These are phyloP conservation scores for Chimonanthus salicifolius DNA, from an alignment of 164 flowering plant species.

Conservation along the genomic window DNA sequence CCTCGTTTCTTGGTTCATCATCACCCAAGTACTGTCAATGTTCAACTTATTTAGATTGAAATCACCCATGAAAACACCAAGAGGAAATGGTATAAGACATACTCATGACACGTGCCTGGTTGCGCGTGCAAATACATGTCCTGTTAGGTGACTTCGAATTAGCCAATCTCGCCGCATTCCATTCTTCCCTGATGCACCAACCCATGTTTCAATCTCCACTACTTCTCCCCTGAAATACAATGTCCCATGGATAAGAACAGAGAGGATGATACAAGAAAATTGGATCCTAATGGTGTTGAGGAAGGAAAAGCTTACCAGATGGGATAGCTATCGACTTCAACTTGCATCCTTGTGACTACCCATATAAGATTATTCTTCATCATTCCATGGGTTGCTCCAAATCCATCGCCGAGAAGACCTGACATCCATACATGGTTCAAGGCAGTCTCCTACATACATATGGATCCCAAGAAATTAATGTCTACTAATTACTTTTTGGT, in stretches of 20 bases:
- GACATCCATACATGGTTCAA: conserved; percentile 58
- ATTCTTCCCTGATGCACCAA: conserved; percentile 56
- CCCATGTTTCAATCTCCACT: conserved; percentile 63
- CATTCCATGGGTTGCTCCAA: conserved; percentile 61
- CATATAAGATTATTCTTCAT: conserved; percentile 47
- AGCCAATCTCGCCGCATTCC: conserved; percentile 61
- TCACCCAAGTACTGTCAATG: conserved; percentile 69
- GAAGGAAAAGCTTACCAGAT: conserved; percentile 31
- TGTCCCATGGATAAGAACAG: neutral
- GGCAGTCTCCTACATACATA: conserved; percentile 50
- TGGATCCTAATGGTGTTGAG: neutral
- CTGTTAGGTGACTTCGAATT: conserved; percentile 39
- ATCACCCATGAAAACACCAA: neutral
- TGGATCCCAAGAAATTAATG: neutral
- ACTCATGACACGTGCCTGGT: conserved; percentile 31
- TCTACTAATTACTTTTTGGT: too few species aligned
- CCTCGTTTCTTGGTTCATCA: conserved; percentile 74
- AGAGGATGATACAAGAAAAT: neutral
- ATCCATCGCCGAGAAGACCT: conserved; percentile 49
- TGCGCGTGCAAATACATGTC: conserved; percentile 42
- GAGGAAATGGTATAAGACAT: neutral
- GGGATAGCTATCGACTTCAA: conserved; percentile 45
- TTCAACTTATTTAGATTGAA: conserved; percentile 1
- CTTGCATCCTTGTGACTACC: conserved; percentile 54
- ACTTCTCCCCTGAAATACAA: conserved; percentile 48